Evolutionary conservation across 352 stramenopile genomes (phyloP).

Genomic region (Phytophthora citrophthora): DNA sequence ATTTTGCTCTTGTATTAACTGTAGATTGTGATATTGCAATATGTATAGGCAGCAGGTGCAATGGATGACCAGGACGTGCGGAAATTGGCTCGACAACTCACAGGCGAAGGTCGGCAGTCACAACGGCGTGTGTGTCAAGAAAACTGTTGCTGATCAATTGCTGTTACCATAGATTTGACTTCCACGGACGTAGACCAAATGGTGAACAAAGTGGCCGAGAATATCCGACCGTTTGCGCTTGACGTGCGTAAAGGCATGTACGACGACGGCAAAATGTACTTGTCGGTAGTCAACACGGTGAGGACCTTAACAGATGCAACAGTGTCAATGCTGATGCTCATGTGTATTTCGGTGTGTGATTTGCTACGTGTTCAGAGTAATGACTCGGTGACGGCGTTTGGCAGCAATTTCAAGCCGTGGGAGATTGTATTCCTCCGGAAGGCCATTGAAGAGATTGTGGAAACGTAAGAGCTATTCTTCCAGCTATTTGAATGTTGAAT

Average conservation of each 20-base stretch:
- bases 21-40: neutral
- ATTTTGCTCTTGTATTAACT: neutral
- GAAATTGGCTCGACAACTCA: constrained; percentile 59
- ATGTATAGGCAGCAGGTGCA: constrained; percentile 56
- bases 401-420: constrained; percentile 81
- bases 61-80: constrained; percentile 73
- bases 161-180: constrained; percentile 44
- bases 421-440: constrained; percentile 88
- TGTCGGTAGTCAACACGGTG: constrained; percentile 83
- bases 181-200: constrained; percentile 68
- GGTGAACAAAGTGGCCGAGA: constrained; percentile 62
- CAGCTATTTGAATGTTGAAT: neutral
- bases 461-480: constrained; percentile 44
- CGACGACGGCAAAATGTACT: constrained; percentile 85
- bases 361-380: constrained; percentile 56
- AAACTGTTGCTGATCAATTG: neutral
- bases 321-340: neutral
- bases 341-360: neutral
- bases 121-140: too few relatives aligned
- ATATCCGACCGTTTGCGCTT: constrained; percentile 69
- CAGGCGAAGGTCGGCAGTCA: constrained; percentile 55
- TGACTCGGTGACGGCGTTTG: constrained; percentile 75
- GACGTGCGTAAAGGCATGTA: constrained; percentile 80
- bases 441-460: constrained; percentile 82
- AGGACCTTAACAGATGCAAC: neutral